Evolutionary conservation across 768 basidiomycete genomes (phyloP).

Genomic region (Boletus huronensis): DNA sequence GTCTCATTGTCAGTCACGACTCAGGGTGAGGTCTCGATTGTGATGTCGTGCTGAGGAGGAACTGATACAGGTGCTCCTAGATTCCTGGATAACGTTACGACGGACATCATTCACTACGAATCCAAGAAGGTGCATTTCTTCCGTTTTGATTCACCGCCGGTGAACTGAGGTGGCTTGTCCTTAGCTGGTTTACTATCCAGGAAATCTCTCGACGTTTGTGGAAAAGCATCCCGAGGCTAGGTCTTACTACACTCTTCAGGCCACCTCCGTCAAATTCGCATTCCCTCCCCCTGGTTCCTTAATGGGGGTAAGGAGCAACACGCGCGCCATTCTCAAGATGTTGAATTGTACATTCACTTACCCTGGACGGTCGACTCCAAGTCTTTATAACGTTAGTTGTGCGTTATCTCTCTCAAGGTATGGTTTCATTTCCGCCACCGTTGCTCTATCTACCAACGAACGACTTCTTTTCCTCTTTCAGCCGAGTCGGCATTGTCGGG

Average conservation of each 20-base stretch:
- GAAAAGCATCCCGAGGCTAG: constrained; percentile 88
- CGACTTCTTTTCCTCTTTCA: constrained; percentile 34
- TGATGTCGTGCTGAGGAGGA: constrained; percentile 5
- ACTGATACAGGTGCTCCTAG: constrained; percentile 35
- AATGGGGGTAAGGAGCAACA: constrained; percentile 96
- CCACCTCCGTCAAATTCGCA: constrained; percentile 89
- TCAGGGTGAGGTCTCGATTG: constrained; percentile 66
- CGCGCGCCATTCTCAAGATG: constrained; percentile 93
- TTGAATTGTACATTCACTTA: constrained; percentile 91
- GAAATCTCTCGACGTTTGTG: constrained; percentile 89
- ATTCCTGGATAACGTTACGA: constrained; percentile 93
- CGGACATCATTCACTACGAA: constrained; percentile 98
- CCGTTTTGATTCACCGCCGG: constrained; percentile 13
- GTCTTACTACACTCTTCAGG: constrained; percentile 95
- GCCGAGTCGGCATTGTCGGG: constrained; percentile 88
- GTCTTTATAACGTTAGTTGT: constrained; percentile 84
- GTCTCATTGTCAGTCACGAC: constrained; percentile 94
- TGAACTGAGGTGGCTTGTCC: constrained; percentile 11
- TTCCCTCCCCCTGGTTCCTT: constrained; percentile 95
- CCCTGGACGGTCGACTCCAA: constrained; percentile 76
- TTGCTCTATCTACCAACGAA: constrained; percentile 9
- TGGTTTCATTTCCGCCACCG: constrained; percentile 28
- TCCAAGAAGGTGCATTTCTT: constrained; percentile 65
- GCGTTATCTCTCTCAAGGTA: constrained; percentile 90
- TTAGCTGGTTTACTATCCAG: constrained; percentile 89